Conservation (phyloP, 192 early-diverging fungal species). For the Dissophora globulifera region DNA sequence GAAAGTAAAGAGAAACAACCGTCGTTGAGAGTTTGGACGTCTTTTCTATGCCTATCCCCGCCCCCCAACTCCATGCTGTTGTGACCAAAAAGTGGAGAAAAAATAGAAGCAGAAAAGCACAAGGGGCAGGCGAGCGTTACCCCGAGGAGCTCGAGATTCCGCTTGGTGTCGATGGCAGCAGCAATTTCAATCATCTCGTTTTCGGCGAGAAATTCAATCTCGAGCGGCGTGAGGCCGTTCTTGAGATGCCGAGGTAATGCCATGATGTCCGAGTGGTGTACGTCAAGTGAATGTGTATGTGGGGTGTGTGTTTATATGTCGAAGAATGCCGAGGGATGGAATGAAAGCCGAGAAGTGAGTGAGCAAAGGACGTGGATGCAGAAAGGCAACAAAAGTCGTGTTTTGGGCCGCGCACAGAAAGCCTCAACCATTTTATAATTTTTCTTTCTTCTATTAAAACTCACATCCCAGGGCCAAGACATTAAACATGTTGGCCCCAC, state of each 20-base stretch:
- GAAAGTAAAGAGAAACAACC: background rate
- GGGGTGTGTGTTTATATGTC: no score
- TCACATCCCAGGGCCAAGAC: conserved; percentile 52
- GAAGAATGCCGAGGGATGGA: no score
- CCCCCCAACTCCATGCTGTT: no score
- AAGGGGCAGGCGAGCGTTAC: no score
- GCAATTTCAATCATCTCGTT: conserved; percentile 80
- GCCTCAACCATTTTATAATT: no score
- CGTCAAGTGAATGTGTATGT: no score
- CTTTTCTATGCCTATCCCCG: background rate
- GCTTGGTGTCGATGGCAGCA: conserved; percentile 72
- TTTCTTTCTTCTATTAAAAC: no score
- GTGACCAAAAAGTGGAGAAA: background rate
- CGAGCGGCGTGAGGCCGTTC: conserved; percentile 74
- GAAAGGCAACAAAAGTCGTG: background rate
- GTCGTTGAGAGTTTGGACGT: background rate
- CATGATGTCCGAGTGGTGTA: no score
- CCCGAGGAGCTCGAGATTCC: conserved; percentile 75
- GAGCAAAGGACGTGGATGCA: background rate
- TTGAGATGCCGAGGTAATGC: conserved; percentile 57
- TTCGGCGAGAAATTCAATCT: conserved; percentile 90
- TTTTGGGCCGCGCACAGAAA: background rate
- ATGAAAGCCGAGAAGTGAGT: no score
- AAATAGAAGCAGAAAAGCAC: background rate
- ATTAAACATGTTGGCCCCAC: conserved; percentile 51